Evolutionary conservation across 2,329 filamentous ascomycete species (phyloP), one percentile per base, ranked within the genome.

Genomic region (Beauveria medogensis): DNA sequence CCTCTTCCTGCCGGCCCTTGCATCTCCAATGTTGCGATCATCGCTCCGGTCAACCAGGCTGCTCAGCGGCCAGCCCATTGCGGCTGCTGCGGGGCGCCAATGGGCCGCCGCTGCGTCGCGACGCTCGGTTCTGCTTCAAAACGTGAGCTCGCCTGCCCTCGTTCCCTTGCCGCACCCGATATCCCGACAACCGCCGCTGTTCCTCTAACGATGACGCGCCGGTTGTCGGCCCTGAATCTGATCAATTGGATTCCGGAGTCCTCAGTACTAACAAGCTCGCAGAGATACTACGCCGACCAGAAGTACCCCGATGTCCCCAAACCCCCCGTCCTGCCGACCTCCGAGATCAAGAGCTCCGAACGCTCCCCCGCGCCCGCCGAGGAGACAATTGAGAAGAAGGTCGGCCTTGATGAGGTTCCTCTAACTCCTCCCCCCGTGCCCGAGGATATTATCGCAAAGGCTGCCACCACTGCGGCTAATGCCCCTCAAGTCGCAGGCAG

Each of bases 21-120:
- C 74, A 79, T 77, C 37, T 78, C 77, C 79, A 79, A 88, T 88
- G 85, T 81, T 88, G 82, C 85, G 84, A 79, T 83, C 82, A 74
- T 86, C 84, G 75, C 77, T 87, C 78, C 83, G 80, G 78, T 85
- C 84, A 74, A 81, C 81, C 72, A 83, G 79, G 79, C 78, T 80
- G 70, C 75, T 85, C 73, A 77, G 80, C 76, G 76, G 77, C 73
- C 80, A 77, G 76, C 77, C 82, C 70, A 69, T 77, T 72, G 77
- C 77, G 73, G 77, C 80, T 69, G 75, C 77, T 71, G 76, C 77
- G 67, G 75, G 76, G 73, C 82, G 79, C 73, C 83, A 85, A 85
- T 86, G 82, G 83, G 80, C 82, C 62, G 65, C 72, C 66, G 69
- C 69, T 63, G 69, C 69, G 59, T 69, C 73, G 66, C 70, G 70